Percentiles rank a stretch among this genome's conserved stretches.
These are phyloP conservation scores for Exophiala mesophila DNA, from an alignment of 2,329 filamentous ascomycete species.

Conservation along the genomic window DNA sequence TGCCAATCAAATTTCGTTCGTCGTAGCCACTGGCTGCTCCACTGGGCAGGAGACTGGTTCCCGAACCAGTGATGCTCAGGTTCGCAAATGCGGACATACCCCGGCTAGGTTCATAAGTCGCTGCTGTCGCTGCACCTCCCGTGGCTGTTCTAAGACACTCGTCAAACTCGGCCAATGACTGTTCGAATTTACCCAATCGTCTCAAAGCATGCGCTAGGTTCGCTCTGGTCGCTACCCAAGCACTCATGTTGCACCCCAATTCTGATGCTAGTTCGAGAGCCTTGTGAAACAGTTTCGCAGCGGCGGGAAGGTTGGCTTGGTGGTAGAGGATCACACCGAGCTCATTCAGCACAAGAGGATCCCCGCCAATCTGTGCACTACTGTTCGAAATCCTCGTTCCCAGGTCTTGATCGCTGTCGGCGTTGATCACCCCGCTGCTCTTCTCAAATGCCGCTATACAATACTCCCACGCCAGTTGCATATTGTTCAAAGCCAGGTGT, in stretches of 20 bases:
- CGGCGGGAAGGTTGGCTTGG: constrained; percentile 70
- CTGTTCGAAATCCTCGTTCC: constrained; percentile 20
- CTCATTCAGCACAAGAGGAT: constrained; percentile 90
- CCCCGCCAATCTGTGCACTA: constrained; percentile 41
- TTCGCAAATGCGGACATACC: constrained; percentile 19
- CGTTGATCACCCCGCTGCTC: constrained; percentile 40
- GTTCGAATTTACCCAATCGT: constrained; percentile 61
- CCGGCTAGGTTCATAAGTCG: constrained; percentile 14
- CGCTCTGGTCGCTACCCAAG: constrained; percentile 77
- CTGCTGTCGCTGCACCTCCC: constrained; percentile 48
- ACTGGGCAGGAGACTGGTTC: constrained; percentile 24
- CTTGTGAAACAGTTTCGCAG: constrained; percentile 70
- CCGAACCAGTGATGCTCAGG: constrained; percentile 16
- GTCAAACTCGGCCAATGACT: constrained; percentile 76
- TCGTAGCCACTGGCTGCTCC: constrained; percentile 43
- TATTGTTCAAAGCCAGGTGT: constrained; percentile 91
- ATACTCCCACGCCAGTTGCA: constrained; percentile 90
- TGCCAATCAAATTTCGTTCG: constrained; percentile 42
- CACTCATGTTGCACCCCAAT: constrained; percentile 73
- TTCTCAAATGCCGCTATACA: constrained; percentile 76
- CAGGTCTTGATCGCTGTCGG: constrained; percentile 24
- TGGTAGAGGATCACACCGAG: constrained; percentile 95
- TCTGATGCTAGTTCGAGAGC: constrained; percentile 73
- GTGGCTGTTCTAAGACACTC: constrained; percentile 74
- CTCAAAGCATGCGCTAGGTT: constrained; percentile 88